Evolutionary conservation across 1,284 basidiomycete species (phyloP).

Genomic region (Rugosomyces carneus): DNA sequence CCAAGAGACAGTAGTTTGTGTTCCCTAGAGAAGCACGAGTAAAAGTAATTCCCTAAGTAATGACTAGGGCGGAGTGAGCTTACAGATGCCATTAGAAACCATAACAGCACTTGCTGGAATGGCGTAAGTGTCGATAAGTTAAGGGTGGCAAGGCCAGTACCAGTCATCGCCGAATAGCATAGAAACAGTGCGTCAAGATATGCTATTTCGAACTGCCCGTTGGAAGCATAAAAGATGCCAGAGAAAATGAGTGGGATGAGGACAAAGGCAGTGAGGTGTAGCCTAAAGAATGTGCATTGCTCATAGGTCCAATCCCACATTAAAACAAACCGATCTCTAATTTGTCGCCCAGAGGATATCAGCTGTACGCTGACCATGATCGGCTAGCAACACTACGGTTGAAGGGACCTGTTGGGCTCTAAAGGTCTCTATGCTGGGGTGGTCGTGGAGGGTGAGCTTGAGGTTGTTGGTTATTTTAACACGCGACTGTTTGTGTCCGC

Average conservation of each 20-base stretch:
- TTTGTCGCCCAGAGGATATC: neutral
- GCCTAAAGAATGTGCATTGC: conserved; percentile 46
- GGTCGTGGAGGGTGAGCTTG: too few relatives aligned
- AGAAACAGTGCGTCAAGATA: conserved; percentile 59
- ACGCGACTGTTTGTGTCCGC: too few relatives aligned
- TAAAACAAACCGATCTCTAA: neutral
- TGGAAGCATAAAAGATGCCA: conserved; percentile 50
- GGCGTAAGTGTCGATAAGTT: conserved; percentile 45
- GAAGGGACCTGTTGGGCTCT: too few relatives aligned
- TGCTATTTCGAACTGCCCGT: conserved; percentile 41
- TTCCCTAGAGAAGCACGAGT: too few relatives aligned
- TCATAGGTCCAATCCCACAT: conserved; percentile 9
- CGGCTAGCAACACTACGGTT: too few relatives aligned
- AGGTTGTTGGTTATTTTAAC: too few relatives aligned
- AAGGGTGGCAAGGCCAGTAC: conserved; percentile 48
- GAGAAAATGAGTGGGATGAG: conserved; percentile 51
- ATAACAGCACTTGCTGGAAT: conserved; percentile 56
- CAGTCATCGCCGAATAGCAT: conserved; percentile 62
- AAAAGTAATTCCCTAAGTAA: too few relatives aligned
- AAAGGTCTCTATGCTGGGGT: too few relatives aligned
- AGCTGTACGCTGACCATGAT: too few relatives aligned
- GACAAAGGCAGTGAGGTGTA: conserved; percentile 52
- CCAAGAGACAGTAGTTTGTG: conserved; percentile 43
- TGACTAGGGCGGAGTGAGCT: conserved; percentile 19
- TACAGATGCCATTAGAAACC: conserved; percentile 44